Evolutionary conservation across 495 filamentous ascomycete species (phyloP).

Genomic region (Viridothelium virens): DNA sequence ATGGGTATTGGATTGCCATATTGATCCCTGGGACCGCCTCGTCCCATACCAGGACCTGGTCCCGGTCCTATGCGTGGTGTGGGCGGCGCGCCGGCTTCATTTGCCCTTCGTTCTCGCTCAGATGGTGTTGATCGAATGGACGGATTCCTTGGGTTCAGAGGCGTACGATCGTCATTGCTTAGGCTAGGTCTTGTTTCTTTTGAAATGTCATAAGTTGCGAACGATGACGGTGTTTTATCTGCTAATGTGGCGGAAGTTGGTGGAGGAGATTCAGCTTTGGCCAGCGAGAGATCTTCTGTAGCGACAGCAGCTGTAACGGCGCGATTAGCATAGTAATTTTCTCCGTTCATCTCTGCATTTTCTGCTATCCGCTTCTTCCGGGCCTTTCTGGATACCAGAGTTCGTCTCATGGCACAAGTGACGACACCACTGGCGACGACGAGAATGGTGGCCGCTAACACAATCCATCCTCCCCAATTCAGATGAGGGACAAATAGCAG

Average conservation of each 20-base stretch:
- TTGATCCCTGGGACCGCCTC: constrained; percentile 46
- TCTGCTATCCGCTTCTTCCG: constrained; percentile 84
- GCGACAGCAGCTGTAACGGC: constrained; percentile 48
- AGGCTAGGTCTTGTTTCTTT: constrained; percentile 27
- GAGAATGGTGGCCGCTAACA: constrained; percentile 82
- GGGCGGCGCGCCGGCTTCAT: not conserved
- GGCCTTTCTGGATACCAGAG: constrained; percentile 84
- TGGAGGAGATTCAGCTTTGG: constrained; percentile 42
- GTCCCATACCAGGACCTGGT: constrained; percentile 14
- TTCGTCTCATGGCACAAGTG: constrained; percentile 94
- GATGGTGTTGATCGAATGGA: constrained; percentile 25
- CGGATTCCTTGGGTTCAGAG: constrained; percentile 59
- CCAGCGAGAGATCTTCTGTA: constrained; percentile 25
- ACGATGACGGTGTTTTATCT: constrained; percentile 46
- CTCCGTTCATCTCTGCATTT: constrained; percentile 87
- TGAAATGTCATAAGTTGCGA: constrained; percentile 64
- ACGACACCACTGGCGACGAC: constrained; percentile 76
- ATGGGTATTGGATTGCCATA: constrained; percentile 58
- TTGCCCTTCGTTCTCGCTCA: constrained; percentile 3
- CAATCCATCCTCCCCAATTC: constrained; percentile 90
- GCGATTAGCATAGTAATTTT: constrained; percentile 75
- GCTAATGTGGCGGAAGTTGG: constrained; percentile 40
- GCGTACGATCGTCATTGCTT: constrained; percentile 72
- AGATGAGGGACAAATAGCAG: constrained; percentile 91
- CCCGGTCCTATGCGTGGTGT: constrained; percentile 6